Evolutionary conservation across 2,329 filamentous ascomycete genomes (phyloP).

Genomic region (Phyllosticta citrichinensis): DNA sequence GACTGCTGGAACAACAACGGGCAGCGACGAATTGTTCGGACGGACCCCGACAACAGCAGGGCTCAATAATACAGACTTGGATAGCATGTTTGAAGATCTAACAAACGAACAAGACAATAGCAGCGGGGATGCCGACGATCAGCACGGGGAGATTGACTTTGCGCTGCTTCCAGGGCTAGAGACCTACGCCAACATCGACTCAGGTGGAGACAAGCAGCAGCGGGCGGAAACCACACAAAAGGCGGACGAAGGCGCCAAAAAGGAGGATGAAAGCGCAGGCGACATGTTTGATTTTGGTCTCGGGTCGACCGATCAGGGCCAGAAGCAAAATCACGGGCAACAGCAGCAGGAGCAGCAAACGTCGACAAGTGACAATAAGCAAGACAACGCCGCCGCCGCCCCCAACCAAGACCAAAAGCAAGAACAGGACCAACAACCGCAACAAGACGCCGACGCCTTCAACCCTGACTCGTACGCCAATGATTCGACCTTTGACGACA

Average conservation of each 20-base stretch:
- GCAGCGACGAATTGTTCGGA: conserved; percentile 24
- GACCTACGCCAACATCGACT: conserved; percentile 27
- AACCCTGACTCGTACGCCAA: conserved; percentile 9
- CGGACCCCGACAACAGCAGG: conserved; percentile 20
- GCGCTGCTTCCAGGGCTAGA: conserved; percentile 32
- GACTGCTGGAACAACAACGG: conserved; percentile 7
- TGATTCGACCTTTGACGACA: conserved; percentile 23
- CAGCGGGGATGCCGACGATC: conserved; percentile 8
- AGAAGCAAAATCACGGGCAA: neutral
- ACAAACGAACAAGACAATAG: conserved; percentile 1
- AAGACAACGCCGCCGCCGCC: conserved; percentile 13
- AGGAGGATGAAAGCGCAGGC: conserved; percentile 4
- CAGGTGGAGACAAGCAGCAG: neutral
- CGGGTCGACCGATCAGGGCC: neutral
- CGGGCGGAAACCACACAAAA: neutral
- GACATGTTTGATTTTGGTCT: neutral
- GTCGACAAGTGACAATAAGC: neutral
- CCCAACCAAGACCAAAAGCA: conserved; percentile 5
- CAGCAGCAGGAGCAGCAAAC: neutral
- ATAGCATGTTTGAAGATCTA: conserved; percentile 15
- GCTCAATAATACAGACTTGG: conserved; percentile 27
- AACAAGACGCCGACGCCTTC: conserved; percentile 8
- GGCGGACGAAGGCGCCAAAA: neutral
- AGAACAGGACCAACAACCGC: conserved; percentile 1
- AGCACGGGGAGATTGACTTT: conserved; percentile 19